A percentile compares a stretch with the other conserved stretches of the same genome.
Conservation (phyloP, 2,329 filamentous ascomycete species). For the Cephalotrichum gorgonifer region DNA sequence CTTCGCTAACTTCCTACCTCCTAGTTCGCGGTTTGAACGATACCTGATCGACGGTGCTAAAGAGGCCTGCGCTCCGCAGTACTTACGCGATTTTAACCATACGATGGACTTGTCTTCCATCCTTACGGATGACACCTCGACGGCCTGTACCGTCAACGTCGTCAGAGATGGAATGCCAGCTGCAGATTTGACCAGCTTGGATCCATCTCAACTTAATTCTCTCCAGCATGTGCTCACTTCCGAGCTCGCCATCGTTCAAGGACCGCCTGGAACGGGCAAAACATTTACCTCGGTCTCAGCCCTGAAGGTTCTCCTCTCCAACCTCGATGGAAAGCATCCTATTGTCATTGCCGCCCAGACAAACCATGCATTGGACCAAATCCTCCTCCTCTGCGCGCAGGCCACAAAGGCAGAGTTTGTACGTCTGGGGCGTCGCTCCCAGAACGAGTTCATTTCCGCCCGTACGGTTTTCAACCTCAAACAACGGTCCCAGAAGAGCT, state of each 20-base stretch:
- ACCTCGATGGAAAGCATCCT: constrained; percentile 49
- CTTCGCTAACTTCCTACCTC: neutral
- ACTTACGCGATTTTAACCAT: constrained; percentile 12
- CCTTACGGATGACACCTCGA: neutral
- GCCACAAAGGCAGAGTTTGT: constrained; percentile 42
- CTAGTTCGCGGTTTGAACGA: constrained; percentile 48
- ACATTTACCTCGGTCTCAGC: constrained; percentile 71
- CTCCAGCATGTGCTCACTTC: constrained; percentile 61
- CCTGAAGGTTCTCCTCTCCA: constrained; percentile 53
- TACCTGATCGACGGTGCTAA: constrained; percentile 44
- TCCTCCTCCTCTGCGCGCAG: constrained; percentile 52
- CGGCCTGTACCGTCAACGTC: neutral
- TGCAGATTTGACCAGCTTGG: constrained; percentile 35
- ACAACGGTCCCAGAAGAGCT: constrained; percentile 11
- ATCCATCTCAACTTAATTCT: constrained; percentile 60
- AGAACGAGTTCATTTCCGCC: constrained; percentile 52
- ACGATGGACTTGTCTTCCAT: neutral
- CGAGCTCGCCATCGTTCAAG: constrained; percentile 68
- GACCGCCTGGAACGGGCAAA: constrained; percentile 67
- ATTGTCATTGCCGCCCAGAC: constrained; percentile 79
- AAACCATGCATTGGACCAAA: constrained; percentile 81
- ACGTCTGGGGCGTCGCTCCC: constrained; percentile 56
- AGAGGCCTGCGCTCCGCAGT: constrained; percentile 17
- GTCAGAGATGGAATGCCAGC: neutral
- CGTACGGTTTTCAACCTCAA: constrained; percentile 57